These are phyloP conservation scores for Arabidopsis suecica DNA, from an alignment of 345 rosid species.

Conservation along the genomic window DNA sequence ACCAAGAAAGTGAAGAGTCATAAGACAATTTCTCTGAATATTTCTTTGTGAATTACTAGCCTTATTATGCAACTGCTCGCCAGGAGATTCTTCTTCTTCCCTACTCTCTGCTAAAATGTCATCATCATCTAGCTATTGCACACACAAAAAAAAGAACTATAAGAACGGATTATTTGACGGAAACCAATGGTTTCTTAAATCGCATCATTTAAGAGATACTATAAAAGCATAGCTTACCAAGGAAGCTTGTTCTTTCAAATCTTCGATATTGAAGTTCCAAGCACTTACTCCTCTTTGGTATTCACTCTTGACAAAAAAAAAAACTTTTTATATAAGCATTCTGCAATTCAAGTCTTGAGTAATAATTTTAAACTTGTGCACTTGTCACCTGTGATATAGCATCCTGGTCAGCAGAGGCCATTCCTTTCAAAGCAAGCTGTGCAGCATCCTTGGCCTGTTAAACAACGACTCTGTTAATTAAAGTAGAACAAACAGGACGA, in stretches of 20 bases:
- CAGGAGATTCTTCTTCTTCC: slow-evolving; percentile 64
- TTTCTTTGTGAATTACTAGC: slow-evolving; percentile 35
- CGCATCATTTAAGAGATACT: slow-evolving; percentile 9
- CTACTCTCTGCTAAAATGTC: slow-evolving; percentile 53
- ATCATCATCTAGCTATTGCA: slow-evolving; percentile 77
- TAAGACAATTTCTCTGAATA: neutral
- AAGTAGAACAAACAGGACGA: slow-evolving; percentile 18
- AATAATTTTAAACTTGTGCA: neutral
- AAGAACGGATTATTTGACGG: neutral
- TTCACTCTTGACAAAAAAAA: slow-evolving; percentile 72
- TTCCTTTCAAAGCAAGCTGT: slow-evolving; percentile 87
- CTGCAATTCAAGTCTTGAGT: slow-evolving; percentile 8
- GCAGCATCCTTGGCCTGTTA: slow-evolving; percentile 94
- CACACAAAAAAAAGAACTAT: neutral
- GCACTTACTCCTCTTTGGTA: slow-evolving; percentile 99
- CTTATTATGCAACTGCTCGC: slow-evolving; percentile 54
- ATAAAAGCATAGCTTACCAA: slow-evolving; percentile 58
- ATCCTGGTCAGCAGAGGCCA: slow-evolving; percentile 97
- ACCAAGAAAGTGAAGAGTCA: neutral
- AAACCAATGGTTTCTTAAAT: slow-evolving; percentile 24
- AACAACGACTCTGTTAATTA: slow-evolving; percentile 37
- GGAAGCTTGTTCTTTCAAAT: slow-evolving; percentile 94
- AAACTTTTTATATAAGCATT: slow-evolving; percentile 16
- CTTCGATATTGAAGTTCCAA: slow-evolving; percentile 95
- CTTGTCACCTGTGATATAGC: slow-evolving; percentile 84